Conservation (phyloP, 2,329 filamentous ascomycete species). For the Sphaerostilbella broomeana region DNA sequence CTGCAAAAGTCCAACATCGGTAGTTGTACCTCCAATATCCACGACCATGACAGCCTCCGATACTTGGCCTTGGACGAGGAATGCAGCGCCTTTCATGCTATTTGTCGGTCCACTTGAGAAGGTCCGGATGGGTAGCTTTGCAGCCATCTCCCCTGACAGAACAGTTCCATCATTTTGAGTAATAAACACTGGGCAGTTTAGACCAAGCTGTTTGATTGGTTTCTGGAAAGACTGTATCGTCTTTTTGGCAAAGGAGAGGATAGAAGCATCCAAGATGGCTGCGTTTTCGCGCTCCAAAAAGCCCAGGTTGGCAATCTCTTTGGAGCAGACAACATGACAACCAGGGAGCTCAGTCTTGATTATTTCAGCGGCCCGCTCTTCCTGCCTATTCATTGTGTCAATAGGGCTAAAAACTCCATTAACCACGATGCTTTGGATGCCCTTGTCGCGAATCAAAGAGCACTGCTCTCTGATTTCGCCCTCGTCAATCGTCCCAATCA, state of each 20-base stretch:
- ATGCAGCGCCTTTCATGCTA: constrained; percentile 56
- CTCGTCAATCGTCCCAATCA: constrained; percentile 40
- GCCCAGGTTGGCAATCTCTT: constrained; percentile 45
- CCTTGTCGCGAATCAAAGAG: constrained; percentile 31
- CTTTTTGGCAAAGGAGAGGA: constrained; percentile 49
- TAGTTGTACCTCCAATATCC: constrained; percentile 61
- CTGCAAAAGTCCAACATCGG: constrained; percentile 55
- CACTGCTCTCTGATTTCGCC: constrained; percentile 35
- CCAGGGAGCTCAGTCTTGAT: constrained; percentile 33
- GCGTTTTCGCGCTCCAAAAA: constrained; percentile 60
- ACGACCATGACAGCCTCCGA: constrained; percentile 49
- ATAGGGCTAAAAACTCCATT: constrained; percentile 48
- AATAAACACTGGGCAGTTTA: constrained; percentile 51
- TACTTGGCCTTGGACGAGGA: constrained; percentile 38
- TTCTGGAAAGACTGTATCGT: constrained; percentile 51
- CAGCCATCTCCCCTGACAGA: constrained; percentile 45
- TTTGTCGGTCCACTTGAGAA: constrained; percentile 60
- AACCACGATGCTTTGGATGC: constrained; percentile 42
- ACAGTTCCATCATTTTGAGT: constrained; percentile 60
- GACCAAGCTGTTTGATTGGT: constrained; percentile 42
- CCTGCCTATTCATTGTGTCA: constrained; percentile 41
- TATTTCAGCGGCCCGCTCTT: constrained; percentile 41
- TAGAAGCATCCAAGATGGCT: constrained; percentile 56
- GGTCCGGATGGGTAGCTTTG: constrained; percentile 51
- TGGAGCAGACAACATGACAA: constrained; percentile 43